These are phyloP conservation scores for Phytopythium sindhum DNA, from an alignment of 352 stramenopile genomes.

Conservation along the genomic window DNA sequence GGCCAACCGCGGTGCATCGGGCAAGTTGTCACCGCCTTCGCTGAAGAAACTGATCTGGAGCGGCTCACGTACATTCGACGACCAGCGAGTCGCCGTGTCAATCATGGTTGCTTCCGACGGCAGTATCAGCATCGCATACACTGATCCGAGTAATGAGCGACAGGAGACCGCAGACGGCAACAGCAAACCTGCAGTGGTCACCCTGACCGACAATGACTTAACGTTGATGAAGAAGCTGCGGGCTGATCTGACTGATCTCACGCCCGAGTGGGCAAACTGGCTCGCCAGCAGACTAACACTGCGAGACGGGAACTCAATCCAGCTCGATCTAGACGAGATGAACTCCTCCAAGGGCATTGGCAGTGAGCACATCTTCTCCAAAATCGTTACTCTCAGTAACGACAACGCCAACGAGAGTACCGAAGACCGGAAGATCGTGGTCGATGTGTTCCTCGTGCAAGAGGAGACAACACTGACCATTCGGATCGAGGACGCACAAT, in stretches of 20 bases:
- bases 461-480: background rate
- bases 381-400: constrained; percentile 14
- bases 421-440: constrained; percentile 13
- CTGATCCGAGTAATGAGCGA: background rate
- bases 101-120: background rate
- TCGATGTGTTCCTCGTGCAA: constrained; percentile 32
- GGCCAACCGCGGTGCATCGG: too few relatives aligned
- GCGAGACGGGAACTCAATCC: constrained; percentile 18
- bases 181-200: background rate
- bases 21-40: background rate
- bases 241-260: constrained; percentile 27
- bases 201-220: constrained; percentile 21
- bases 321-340: constrained; percentile 22
- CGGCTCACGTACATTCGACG: background rate
- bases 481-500: background rate
- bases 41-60: background rate
- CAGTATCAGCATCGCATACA: background rate
- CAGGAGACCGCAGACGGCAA: background rate
- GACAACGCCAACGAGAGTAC: background rate
- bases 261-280: constrained; percentile 37
- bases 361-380: constrained; percentile 16
- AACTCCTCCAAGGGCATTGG: background rate
- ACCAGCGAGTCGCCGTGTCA: background rate
- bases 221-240: constrained; percentile 21
- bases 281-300: constrained; percentile 24